phyloP scores from a whole-genome alignment of 306 rosid genomes.

The Styphnolobium japonicum region DNA sequence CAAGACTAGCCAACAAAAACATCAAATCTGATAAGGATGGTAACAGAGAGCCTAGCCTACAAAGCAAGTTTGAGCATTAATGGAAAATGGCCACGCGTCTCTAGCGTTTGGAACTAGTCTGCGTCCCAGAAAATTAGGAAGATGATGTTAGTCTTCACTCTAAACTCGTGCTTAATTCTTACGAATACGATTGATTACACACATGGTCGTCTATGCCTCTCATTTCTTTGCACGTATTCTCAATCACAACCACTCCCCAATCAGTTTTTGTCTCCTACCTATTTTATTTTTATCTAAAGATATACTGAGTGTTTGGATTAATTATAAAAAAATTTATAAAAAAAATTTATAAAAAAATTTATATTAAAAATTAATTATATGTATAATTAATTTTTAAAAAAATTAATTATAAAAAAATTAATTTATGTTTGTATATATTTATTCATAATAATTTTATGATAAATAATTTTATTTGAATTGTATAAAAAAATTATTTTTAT shows the following conservation, averaged over 20 bases:
- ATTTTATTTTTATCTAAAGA: not conserved
- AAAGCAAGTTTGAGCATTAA: not conserved
- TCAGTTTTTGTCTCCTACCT: not conserved
- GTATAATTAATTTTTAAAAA: too few species aligned
- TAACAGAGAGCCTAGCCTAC: not conserved
- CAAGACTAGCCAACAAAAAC: constrained; percentile 40
- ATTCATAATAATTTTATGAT: too few species aligned
- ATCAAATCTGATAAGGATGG: constrained; percentile 28
- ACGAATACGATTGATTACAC: not conserved
- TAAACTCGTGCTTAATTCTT: not conserved
- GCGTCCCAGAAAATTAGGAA: not conserved
- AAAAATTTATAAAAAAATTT: too few species aligned
- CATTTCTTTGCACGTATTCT: not conserved
- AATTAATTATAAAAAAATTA: too few species aligned
- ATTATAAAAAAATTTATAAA: too few species aligned
- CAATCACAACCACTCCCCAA: not conserved
- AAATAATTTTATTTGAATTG: too few species aligned
- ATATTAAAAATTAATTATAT: too few species aligned
- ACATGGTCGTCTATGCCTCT: not conserved
- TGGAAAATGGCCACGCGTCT: constrained; percentile 25
- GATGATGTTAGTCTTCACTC: not conserved
- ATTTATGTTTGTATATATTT: too few species aligned
- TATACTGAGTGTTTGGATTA: too few species aligned
- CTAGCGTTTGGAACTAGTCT: constrained; percentile 39
- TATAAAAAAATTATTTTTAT: too few species aligned